Evolutionary conservation across 495 filamentous ascomycete genomes (phyloP).

Genomic region (Alectoria sarmentosa): DNA sequence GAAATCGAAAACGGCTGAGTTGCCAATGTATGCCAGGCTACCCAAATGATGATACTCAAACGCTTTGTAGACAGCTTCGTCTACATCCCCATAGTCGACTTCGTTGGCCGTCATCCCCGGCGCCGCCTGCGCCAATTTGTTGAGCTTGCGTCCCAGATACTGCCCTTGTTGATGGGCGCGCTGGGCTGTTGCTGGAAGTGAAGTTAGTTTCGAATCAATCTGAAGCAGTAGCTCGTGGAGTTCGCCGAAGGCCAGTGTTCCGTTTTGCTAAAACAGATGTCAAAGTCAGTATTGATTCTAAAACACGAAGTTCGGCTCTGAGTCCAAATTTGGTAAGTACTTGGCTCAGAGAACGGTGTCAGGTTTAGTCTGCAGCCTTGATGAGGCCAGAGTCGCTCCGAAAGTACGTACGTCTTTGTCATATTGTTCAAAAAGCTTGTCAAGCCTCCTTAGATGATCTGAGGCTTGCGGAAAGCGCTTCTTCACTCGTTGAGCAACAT

Average conservation of each 20-base stretch:
- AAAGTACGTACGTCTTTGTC: slow-evolving; percentile 71
- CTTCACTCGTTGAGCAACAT: slow-evolving; percentile 73
- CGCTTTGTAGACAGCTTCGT: slow-evolving; percentile 88
- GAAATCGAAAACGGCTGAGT: slow-evolving; percentile 89
- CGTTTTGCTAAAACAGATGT: slow-evolving; percentile 28
- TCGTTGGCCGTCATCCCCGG: slow-evolving; percentile 74
- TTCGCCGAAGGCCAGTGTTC: slow-evolving; percentile 90
- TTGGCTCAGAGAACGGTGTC: neutral
- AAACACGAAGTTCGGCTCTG: neutral
- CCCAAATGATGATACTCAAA: slow-evolving; percentile 94
- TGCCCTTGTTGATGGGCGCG: slow-evolving; percentile 93
- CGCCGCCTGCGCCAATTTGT: slow-evolving; percentile 74
- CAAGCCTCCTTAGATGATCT: slow-evolving; percentile 79
- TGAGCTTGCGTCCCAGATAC: slow-evolving; percentile 92
- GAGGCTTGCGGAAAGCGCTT: slow-evolving; percentile 90
- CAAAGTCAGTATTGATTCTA: neutral
- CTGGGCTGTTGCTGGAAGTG: slow-evolving; percentile 85
- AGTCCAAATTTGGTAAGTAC: neutral
- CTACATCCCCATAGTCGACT: slow-evolving; percentile 79
- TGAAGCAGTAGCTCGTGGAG: slow-evolving; percentile 80
- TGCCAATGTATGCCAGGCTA: slow-evolving; percentile 91
- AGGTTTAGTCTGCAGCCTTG: neutral
- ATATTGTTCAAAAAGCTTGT: slow-evolving; percentile 83
- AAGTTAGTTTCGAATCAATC: slow-evolving; percentile 85
- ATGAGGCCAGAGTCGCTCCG: neutral